phyloP scores from a whole-genome alignment of 306 rosid genomes.

The Mimosa pudica region DNA sequence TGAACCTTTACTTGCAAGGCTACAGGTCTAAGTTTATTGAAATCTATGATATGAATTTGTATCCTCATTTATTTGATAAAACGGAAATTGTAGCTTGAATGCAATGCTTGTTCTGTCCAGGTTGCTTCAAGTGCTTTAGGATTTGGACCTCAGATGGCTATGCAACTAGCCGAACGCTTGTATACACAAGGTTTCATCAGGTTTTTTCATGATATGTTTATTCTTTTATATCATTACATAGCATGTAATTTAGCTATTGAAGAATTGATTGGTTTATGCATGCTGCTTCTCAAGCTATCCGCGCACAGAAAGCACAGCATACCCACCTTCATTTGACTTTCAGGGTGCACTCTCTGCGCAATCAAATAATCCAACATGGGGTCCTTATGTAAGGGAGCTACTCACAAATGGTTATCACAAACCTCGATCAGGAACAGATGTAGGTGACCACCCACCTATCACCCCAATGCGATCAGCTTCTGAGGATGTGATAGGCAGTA shows the following conservation, averaged over 20 bases:
- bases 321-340: constrained; percentile 94
- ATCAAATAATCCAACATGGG: constrained; percentile 73
- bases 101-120: constrained; percentile 46
- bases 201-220: constrained; percentile 41
- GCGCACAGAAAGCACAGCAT: constrained; percentile 94
- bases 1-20: constrained; percentile 22
- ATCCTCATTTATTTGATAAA: constrained; percentile 14
- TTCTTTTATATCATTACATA: constrained; percentile 27
- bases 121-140: constrained; percentile 97
- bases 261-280: constrained; percentile 31
- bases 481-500: constrained; percentile 76
- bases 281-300: constrained; percentile 75
- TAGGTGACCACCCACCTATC: constrained; percentile 95
- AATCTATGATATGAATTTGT: constrained; percentile 18
- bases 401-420: constrained; percentile 68
- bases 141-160: constrained; percentile 92
- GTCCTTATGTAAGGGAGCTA: constrained; percentile 64
- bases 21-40: constrained; percentile 15
- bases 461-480: constrained; percentile 86
- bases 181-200: constrained; percentile 96
- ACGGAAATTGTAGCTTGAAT: not conserved
- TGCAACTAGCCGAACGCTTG: constrained; percentile 95
- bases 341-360: constrained; percentile 70
- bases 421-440: constrained; percentile 85
- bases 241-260: constrained; percentile 17